phyloP scores from a whole-genome alignment of 2,329 filamentous ascomycete species.

The Talaromyces atroroseus region DNA sequence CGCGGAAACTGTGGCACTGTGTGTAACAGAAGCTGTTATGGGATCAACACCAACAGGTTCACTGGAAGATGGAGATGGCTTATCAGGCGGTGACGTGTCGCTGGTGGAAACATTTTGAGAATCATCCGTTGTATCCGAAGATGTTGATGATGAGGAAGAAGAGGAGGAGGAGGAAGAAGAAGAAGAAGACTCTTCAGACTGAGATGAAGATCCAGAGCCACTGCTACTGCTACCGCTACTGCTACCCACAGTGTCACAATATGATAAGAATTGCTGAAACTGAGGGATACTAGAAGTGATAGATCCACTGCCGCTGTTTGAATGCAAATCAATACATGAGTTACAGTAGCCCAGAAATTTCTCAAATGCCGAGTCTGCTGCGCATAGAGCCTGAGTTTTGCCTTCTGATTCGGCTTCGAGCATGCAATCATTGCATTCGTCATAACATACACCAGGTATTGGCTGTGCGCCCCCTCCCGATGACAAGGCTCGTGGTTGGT shows the following conservation, averaged over 20 bases:
- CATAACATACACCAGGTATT: slow-evolving; percentile 48
- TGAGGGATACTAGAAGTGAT: background rate
- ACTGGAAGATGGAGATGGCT: background rate
- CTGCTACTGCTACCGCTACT: background rate
- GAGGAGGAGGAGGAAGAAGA: background rate
- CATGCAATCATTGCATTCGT: slow-evolving; percentile 48
- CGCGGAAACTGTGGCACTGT: background rate
- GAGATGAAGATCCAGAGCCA: background rate
- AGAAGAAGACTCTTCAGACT: background rate
- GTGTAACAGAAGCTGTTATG: background rate
- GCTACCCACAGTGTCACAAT: slow-evolving; percentile 5
- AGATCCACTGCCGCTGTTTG: background rate
- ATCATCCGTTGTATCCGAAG: background rate
- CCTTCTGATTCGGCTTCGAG: slow-evolving; percentile 46
- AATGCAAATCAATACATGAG: slow-evolving; percentile 9
- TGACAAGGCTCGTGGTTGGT: background rate
- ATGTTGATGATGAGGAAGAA: background rate
- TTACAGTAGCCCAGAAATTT: slow-evolving; percentile 5
- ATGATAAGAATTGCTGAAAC: slow-evolving; percentile 15
- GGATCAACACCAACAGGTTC: background rate
- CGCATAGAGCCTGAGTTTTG: slow-evolving; percentile 30
- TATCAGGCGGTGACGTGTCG: background rate
- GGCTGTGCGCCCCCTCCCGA: background rate
- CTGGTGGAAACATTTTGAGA: background rate
- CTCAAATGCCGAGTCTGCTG: slow-evolving; percentile 13